These are phyloP conservation scores for Ulmus americana DNA, from an alignment of 331 rosid genomes.

Conservation along the genomic window DNA sequence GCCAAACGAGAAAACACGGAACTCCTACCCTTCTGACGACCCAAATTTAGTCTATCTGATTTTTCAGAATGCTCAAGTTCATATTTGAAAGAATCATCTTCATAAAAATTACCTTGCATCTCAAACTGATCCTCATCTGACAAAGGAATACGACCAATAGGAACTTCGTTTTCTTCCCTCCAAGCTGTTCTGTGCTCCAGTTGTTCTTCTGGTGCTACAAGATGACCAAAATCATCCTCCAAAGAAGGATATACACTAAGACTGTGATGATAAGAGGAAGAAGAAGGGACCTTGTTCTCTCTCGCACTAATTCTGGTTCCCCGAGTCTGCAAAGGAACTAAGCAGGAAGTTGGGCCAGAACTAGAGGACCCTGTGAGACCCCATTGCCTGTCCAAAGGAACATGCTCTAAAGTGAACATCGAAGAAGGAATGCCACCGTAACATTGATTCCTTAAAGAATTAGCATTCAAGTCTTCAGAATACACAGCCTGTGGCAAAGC, in stretches of 20 bases:
- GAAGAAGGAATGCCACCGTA: constrained; percentile 2
- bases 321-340: not conserved
- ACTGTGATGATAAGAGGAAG: constrained; percentile 19
- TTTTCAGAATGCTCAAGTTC: constrained; percentile 26
- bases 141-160: constrained; percentile 13
- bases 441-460: constrained; percentile 19
- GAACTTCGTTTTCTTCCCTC: constrained; percentile 18
- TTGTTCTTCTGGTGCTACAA: constrained; percentile 24
- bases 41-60: constrained; percentile 25
- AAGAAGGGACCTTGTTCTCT: constrained; percentile 26
- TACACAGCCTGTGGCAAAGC: constrained; percentile 20
- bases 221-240: constrained; percentile 16
- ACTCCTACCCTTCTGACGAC: constrained; percentile 27
- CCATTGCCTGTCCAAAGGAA: not conserved
- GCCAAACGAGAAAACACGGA: constrained; percentile 65
- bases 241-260: constrained; percentile 16
- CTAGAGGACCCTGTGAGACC: too few relatives aligned
- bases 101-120: not conserved
- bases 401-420: constrained; percentile 15
- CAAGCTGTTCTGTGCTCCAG: constrained; percentile 27
- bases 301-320: constrained; percentile 26
- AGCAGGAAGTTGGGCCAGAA: too few relatives aligned
- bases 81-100: constrained; percentile 16
- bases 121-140: constrained; percentile 16
- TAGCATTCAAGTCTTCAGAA: constrained; percentile 26